Evolutionary conservation across 2,329 filamentous ascomycete genomes (phyloP).

Genomic region (Verticillium albo-atrum): DNA sequence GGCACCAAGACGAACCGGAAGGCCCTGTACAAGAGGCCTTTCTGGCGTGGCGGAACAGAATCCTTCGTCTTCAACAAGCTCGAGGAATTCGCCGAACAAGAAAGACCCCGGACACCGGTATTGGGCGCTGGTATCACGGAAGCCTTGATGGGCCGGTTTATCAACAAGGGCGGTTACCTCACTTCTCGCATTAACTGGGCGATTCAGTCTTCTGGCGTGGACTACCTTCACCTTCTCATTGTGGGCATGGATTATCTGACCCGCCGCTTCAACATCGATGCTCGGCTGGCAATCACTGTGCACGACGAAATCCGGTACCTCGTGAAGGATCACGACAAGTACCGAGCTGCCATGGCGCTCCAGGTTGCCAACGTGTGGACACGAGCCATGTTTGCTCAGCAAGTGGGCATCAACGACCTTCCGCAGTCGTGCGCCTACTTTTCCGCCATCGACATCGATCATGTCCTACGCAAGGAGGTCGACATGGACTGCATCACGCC

Average conservation of each 20-base stretch:
- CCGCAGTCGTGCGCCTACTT: conserved; percentile 95
- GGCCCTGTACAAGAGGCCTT: conserved; percentile 65
- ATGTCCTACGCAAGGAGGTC: conserved; percentile 94
- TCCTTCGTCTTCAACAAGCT: conserved; percentile 98
- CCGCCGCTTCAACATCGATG: conserved; percentile 77
- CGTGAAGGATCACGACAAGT: conserved; percentile 79
- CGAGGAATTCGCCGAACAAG: conserved; percentile 96
- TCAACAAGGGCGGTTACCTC: conserved; percentile 87
- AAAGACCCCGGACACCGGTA: conserved; percentile 83
- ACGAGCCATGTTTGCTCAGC: conserved; percentile 92
- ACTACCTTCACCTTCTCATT: conserved; percentile 92
- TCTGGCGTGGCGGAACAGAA: conserved; percentile 96
- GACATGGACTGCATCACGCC: conserved; percentile 97
- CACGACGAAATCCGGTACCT: conserved; percentile 97
- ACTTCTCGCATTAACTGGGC: conserved; percentile 99
- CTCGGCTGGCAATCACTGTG: conserved; percentile 86
- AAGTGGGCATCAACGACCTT: conserved; percentile 92
- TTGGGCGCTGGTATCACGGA: conserved; percentile 94
- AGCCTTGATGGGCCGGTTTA: conserved; percentile 81
- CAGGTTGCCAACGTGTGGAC: conserved; percentile 97
- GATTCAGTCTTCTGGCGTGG: conserved; percentile 94
- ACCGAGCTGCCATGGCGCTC: conserved; percentile 84
- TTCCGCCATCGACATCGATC: conserved; percentile 90
- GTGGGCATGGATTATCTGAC: conserved; percentile 92
- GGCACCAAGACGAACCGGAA: conserved; percentile 79